phyloP scores from a whole-genome alignment of 1,139 yeast genomes.

The Tardiomyces digboiensis region DNA sequence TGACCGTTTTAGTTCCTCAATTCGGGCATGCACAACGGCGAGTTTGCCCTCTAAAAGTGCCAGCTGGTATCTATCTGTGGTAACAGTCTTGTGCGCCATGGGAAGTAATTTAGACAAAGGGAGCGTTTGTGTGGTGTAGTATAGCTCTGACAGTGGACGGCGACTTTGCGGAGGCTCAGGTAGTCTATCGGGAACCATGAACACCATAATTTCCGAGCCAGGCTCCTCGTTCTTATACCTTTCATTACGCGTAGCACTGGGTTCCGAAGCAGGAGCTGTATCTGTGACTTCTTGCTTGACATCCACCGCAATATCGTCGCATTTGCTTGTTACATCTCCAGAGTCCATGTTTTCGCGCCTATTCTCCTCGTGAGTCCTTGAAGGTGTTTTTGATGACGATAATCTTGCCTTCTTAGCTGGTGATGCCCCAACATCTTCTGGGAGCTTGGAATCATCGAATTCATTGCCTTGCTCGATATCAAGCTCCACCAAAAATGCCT shows the following conservation, averaged over 20 bases:
- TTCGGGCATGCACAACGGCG: constrained; percentile 84
- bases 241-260: background rate
- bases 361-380: background rate
- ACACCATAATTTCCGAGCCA: constrained; percentile 19
- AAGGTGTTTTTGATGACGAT: background rate
- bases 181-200: constrained; percentile 26
- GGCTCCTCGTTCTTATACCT: background rate
- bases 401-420: background rate
- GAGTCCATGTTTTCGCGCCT: background rate
- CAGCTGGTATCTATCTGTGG: constrained; percentile 77
- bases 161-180: constrained; percentile 26
- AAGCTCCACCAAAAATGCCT: constrained; percentile 35
- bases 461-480: constrained; percentile 32
- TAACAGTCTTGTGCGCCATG: constrained; percentile 74
- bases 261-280: background rate
- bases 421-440: background rate
- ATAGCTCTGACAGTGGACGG: constrained; percentile 69
- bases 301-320: background rate
- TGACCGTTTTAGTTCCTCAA: constrained; percentile 82
- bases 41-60: constrained; percentile 89
- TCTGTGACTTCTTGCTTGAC: background rate
- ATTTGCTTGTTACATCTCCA: background rate
- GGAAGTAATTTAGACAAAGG: constrained; percentile 78
- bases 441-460: background rate
- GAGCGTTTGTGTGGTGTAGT: constrained; percentile 77